phyloP scores from a whole-genome alignment of 257 asterid genomes.

The Catharanthus roseus region DNA sequence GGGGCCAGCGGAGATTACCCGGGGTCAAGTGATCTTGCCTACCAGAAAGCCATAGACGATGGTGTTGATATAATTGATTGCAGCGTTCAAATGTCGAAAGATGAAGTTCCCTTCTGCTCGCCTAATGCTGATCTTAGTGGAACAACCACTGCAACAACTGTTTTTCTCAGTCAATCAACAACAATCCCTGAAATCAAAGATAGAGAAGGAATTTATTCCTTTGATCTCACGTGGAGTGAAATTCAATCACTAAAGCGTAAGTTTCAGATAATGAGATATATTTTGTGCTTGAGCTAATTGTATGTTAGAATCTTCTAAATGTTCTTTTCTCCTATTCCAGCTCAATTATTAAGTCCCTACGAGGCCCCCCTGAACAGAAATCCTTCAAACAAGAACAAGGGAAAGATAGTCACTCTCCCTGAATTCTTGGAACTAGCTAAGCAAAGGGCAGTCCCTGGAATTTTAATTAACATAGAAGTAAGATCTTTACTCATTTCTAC shows the following conservation, averaged over 20 bases:
- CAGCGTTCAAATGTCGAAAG: conserved; percentile 81
- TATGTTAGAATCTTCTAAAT: neutral
- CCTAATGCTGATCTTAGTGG: conserved; percentile 65
- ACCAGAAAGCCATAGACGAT: conserved; percentile 75
- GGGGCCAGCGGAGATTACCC: conserved; percentile 96
- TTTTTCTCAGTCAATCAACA: conserved; percentile 43
- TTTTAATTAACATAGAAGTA: conserved; percentile 48
- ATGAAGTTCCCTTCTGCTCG: conserved; percentile 76
- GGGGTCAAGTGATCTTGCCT: conserved; percentile 79
- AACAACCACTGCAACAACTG: conserved; percentile 69
- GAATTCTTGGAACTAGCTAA: conserved; percentile 71
- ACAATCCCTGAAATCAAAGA: conserved; percentile 49
- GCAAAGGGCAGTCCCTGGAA: conserved; percentile 45
- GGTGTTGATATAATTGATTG: conserved; percentile 90
- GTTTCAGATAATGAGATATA: conserved; percentile 7
- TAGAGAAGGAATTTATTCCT: conserved; percentile 70
- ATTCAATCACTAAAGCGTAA: conserved; percentile 65
- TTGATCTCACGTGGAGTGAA: conserved; percentile 74
- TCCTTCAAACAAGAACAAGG: conserved; percentile 60
- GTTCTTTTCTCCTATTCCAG: conserved; percentile 30
- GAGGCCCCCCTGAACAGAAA: conserved; percentile 41
- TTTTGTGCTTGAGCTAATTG: neutral
- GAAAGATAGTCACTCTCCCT: conserved; percentile 55
- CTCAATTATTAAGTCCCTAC: conserved; percentile 47
- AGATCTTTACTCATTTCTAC: neutral